Evolutionary conservation across 495 filamentous ascomycete genomes (phyloP).

Genomic region (Jackrogersella multiformis): DNA sequence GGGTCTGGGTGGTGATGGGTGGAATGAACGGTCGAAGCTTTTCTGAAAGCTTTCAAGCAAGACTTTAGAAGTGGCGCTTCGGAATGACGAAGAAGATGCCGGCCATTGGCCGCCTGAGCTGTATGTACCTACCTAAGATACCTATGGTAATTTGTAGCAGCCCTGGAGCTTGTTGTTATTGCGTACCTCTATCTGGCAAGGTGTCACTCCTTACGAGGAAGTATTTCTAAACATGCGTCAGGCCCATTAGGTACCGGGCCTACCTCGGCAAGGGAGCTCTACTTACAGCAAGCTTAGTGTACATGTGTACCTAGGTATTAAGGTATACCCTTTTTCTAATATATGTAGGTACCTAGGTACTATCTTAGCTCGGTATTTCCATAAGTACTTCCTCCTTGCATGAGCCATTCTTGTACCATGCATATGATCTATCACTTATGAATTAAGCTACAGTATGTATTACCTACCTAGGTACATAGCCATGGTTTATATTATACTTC

Average conservation of each 20-base stretch:
- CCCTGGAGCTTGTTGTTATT: background rate
- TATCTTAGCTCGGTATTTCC: background rate
- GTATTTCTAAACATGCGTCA: constrained; percentile 7
- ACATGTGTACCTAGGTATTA: no score
- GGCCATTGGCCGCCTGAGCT: constrained; percentile 9
- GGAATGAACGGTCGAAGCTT: background rate
- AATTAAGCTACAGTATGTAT: no score
- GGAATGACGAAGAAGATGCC: constrained; percentile 38
- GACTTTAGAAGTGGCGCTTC: no score
- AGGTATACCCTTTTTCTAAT: no score
- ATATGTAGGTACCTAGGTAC: no score
- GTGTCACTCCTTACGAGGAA: background rate
- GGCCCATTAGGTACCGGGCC: background rate
- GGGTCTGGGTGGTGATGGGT: no score
- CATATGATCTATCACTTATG: no score
- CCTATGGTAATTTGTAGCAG: no score
- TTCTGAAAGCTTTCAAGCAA: no score
- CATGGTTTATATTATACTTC: no score
- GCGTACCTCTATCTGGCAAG: background rate
- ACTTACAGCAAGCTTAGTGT: no score
- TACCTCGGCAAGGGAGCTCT: constrained; percentile 16
- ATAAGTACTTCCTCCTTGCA: background rate
- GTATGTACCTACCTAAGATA: no score
- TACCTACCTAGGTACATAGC: background rate
- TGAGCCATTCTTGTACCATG: background rate